A percentile compares a stretch with the other conserved stretches of the same genome.
Evolutionary conservation across 2,329 filamentous ascomycete genomes (phyloP).

Genomic region (Teratosphaeria pseudoeucalypti): DNA sequence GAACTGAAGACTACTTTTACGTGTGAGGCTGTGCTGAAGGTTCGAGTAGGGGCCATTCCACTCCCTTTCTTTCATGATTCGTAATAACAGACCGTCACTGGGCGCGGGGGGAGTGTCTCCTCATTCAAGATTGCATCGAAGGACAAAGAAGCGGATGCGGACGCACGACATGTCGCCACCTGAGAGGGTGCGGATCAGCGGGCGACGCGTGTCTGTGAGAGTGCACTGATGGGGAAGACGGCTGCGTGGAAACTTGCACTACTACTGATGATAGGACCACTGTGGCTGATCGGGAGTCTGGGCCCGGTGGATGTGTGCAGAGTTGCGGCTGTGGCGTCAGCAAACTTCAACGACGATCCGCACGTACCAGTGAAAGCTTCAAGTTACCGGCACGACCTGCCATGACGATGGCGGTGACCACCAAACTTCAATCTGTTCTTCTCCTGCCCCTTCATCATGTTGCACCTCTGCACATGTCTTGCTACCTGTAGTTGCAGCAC

Average conservation of each 20-base stretch:
- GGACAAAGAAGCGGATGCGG: not conserved
- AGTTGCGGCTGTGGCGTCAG: not conserved
- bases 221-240: not conserved
- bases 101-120: not conserved
- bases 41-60: not conserved
- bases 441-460: not conserved
- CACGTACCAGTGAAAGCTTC: not conserved
- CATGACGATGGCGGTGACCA: not conserved
- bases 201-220: not conserved
- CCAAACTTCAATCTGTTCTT: not conserved
- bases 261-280: not conserved
- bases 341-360: not conserved
- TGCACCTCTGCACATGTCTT: not conserved
- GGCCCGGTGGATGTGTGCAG: not conserved
- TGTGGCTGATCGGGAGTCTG: not conserved
- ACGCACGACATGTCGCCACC: not conserved
- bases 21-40: not conserved
- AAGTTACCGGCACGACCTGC: not conserved
- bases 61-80: not conserved
- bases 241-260: not conserved
- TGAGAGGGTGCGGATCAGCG: not conserved
- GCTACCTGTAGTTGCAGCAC: not conserved
- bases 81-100: not conserved
- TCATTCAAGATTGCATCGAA: not conserved
- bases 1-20: not conserved